Conservation (phyloP, 2,329 filamentous ascomycete genomes). For the Emmonsiellopsis sp. region DNA sequence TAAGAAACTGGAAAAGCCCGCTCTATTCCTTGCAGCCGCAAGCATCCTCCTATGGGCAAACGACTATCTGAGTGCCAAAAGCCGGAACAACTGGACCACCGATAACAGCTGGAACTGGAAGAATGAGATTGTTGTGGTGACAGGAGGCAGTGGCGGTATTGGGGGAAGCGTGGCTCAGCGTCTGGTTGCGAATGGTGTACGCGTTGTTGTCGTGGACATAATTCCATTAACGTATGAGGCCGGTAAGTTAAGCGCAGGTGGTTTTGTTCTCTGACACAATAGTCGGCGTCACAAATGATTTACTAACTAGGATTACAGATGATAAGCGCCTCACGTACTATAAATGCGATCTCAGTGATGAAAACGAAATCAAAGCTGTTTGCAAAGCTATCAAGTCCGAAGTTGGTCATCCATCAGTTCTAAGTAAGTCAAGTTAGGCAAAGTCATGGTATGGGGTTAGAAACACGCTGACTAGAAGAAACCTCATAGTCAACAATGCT, state of each 20-base stretch:
- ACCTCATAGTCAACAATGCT: slow-evolving; percentile 37
- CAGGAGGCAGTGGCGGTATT: slow-evolving; percentile 38
- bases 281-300: not conserved
- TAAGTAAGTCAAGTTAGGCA: slow-evolving; percentile 11
- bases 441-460: not conserved
- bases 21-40: not conserved
- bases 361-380: not conserved
- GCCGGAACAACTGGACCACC: slow-evolving; percentile 14
- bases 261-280: too few species aligned
- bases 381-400: slow-evolving; percentile 4
- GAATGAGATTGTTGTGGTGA: slow-evolving; percentile 37
- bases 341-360: not conserved
- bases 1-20: not conserved
- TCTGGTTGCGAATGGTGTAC: slow-evolving; percentile 19
- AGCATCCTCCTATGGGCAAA: slow-evolving; percentile 9
- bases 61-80: slow-evolving; percentile 11
- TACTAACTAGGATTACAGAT: not conserved
- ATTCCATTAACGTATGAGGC: slow-evolving; percentile 15
- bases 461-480: not conserved
- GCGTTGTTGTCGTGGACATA: slow-evolving; percentile 29
- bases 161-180: slow-evolving; percentile 25
- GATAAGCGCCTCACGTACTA: not conserved
- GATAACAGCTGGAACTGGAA: slow-evolving; percentile 29
- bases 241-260: slow-evolving; percentile 18
- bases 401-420: slow-evolving; percentile 37